Evolutionary conservation across 2,329 filamentous ascomycete species (phyloP).

Genomic region (Grosmannia huntii): DNA sequence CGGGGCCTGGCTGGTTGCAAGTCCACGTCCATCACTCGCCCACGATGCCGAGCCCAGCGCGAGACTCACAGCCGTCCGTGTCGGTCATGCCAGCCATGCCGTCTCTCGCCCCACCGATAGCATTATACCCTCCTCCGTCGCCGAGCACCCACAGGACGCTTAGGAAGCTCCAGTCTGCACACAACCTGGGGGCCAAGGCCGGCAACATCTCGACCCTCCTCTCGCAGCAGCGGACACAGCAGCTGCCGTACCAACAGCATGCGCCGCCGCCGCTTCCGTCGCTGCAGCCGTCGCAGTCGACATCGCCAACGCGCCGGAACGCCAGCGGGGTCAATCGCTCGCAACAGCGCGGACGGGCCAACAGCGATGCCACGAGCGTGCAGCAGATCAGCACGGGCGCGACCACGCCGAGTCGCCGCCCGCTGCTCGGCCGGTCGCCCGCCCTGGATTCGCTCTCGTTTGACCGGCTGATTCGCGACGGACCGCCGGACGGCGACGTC

Average conservation of each 20-base stretch:
- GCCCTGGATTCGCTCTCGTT: conserved; percentile 47
- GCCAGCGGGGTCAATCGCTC: conserved; percentile 21
- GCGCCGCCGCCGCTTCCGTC: conserved; percentile 16
- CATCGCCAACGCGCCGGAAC: conserved; percentile 24
- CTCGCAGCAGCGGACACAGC: conserved; percentile 34
- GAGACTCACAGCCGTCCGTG: conserved; percentile 11
- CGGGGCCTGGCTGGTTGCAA: background rate
- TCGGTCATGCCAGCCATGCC: conserved; percentile 10
- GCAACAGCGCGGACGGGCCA: conserved; percentile 50
- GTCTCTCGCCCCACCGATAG: conserved; percentile 19
- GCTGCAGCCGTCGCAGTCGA: conserved; percentile 13
- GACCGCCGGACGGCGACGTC: conserved; percentile 60
- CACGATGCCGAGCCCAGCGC: conserved; percentile 21
- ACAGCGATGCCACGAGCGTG: conserved; percentile 50
- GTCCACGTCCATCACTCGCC: background rate
- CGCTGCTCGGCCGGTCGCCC: conserved; percentile 29
- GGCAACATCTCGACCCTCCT: conserved; percentile 41
- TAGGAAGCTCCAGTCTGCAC: conserved; percentile 64
- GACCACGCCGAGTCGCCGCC: conserved; percentile 28
- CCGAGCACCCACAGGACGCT: conserved; percentile 55
- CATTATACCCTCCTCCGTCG: conserved; percentile 43
- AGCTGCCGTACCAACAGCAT: conserved; percentile 27
- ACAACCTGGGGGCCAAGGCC: conserved; percentile 48
- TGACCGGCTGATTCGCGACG: conserved; percentile 68
- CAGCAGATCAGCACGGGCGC: conserved; percentile 24